Base-by-base conservation (phyloP, 1,284 basidiomycete species). In the Papiliotrema nemorosa region DNA sequence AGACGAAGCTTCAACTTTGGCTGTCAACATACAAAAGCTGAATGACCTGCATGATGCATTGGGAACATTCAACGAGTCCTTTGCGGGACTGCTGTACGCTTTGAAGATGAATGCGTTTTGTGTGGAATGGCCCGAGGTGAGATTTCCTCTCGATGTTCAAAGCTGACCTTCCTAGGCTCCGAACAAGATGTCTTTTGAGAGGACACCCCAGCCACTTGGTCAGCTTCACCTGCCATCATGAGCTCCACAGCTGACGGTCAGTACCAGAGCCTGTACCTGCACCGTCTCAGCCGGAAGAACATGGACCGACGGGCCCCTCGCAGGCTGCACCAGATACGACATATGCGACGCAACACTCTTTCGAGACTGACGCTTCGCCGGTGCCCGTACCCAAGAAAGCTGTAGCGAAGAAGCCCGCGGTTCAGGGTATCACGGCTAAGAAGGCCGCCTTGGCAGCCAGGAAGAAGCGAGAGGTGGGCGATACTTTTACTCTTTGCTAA, bases 31-130 rank as follows among this genome's bases (percentile, higher is more conserved):
- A 1, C 82, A 86, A 55, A 82, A 81, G 21, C 78, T 96, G 60
- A 81, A 81, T 50, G 77, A 78, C 21, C 81, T 96, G 50, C 84
- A 87, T 67, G 78, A 85, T 44, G 85, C 88, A 18, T 79, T 97
- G 42, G 81, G 82, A 4, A 84, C 82, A 12, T 96, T 97, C 78
- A 94, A 96, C 69, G 92, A 97, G 70, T 85, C 85, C 35, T 97
- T 97, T 67, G 86, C 90, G 10, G 90, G 88, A 69, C 93, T 86
- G 80, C 74, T 96, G 18, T 93, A 92, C 70, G 84, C 86, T 10
- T 84, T 96, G 81, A 87, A 90, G 69, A 94, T 96, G 89, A 93
- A 94, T 66, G 86, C 90, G 1, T 82, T 93, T 57, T 92, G 90
- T 25, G 85, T 86, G 0, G 91, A 94, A 70, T 96, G 90, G 90